phyloP scores from a whole-genome alignment of 169 alveolate species.

The Neospora caninum region DNA sequence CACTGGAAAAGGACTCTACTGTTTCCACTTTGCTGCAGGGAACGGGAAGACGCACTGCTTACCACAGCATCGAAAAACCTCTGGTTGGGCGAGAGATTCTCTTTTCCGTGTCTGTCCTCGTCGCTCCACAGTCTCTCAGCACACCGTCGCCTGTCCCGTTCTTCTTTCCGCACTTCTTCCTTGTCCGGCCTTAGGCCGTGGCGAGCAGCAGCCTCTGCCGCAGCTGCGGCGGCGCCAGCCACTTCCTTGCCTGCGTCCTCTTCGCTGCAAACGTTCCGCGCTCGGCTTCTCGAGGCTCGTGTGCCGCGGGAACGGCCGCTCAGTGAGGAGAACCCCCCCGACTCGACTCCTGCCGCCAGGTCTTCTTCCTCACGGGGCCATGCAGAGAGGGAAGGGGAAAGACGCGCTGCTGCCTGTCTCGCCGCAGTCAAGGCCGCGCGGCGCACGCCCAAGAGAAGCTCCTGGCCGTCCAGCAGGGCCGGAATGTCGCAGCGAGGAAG shows the following conservation, averaged over 20 bases:
- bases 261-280: not conserved
- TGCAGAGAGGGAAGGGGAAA: no score
- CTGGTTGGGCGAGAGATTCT: not conserved
- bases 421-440: not conserved
- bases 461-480: not conserved
- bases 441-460: constrained; percentile 12
- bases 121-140: not conserved
- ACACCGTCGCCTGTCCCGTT: not conserved
- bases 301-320: no score
- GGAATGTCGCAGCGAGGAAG: not conserved
- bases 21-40: no score
- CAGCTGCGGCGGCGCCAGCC: not conserved
- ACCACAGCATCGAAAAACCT: constrained; percentile 28
- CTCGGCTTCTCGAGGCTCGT: not conserved
- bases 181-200: not conserved
- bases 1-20: no score
- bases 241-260: not conserved
- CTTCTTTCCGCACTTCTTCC: not conserved
- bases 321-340: no score
- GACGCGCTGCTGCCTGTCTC: not conserved
- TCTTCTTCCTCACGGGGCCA: no score
- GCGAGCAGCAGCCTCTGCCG: not conserved
- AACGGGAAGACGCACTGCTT: not conserved
- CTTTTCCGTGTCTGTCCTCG: not conserved
- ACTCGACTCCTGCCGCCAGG: no score